Base-by-base conservation (phyloP, 2,329 filamentous ascomycete genomes). In the Colletotrichum sidae region DNA sequence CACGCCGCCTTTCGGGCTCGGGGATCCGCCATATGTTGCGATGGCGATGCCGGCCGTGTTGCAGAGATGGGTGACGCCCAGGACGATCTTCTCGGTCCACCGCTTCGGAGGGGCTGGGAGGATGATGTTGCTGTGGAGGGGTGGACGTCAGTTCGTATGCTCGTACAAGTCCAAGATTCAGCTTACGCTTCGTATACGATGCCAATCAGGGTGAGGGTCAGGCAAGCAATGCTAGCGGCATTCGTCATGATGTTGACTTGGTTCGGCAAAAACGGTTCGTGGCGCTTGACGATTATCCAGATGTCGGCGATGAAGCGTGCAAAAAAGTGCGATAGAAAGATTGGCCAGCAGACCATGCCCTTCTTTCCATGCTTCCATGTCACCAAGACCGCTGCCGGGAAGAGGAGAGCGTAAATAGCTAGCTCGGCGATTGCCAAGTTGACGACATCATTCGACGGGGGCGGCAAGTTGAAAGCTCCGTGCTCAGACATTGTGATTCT, bases 301-400 rank as follows among this genome's bases (percentile, higher is more conserved):
- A 60, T 61, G n/a, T 74, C 71, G 34, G 71, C 63, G 11, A 70
- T 51, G 46, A 74, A 70, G 44, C 70, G 68, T 6, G 70, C 65
- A 1, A 39, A 45, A 33, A 73, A 73, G 47, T 70, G 70, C 1
- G 69, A 70, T 3, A 72, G 11, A 11, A 72, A 72, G 33, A 75
- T 73, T 3, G 72, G 71, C 73, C 73, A 75, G 65, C 72, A 74
- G 17, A 72, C 69, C 68, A 75, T 73, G 25, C 73, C 73, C 1
- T 67, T 50, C 45, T 73, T 75, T 12, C 73, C 73, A 57, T 74
- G 72, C 38, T 71, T 73, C 69, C 68, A 74, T 1, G 71, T 65
- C 13, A 75, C 67, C 59, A 64, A 73, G 7, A 68, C 13, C 0
- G 68, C 59, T 1, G 68, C 66, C 4, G 68, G 51, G 37, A 73